A percentile compares a stretch with the other conserved stretches of the same genome.
Conservation (phyloP, 2,329 filamentous ascomycete genomes). For the Venturia effusa region DNA sequence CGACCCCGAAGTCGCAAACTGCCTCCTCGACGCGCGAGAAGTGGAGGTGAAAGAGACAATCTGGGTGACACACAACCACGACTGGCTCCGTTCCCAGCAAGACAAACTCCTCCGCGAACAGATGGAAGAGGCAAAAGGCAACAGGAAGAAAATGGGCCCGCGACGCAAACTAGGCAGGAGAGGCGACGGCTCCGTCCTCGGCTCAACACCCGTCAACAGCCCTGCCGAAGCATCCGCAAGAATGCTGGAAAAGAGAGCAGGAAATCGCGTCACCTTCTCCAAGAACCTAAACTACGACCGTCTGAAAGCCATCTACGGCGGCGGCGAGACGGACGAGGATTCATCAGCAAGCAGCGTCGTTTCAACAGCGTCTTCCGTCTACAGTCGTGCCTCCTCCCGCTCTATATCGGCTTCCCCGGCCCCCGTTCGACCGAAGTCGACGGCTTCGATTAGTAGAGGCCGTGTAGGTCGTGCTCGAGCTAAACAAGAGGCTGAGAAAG, state of each 20-base stretch:
- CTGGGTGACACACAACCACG: constrained; percentile 91
- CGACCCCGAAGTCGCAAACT: constrained; percentile 77
- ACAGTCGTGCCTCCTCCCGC: neutral
- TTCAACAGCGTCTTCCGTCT: neutral
- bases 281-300: constrained; percentile 37
- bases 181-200: constrained; percentile 31
- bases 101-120: constrained; percentile 70
- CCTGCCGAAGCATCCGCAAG: constrained; percentile 34
- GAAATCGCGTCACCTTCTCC: constrained; percentile 26
- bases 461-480: constrained; percentile 13
- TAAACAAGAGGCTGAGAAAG: constrained; percentile 18
- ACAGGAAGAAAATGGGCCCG: constrained; percentile 36
- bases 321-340: neutral
- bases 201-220: constrained; percentile 25
- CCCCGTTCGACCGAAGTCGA: neutral
- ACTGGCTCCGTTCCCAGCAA: constrained; percentile 81
- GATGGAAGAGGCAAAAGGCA: constrained; percentile 42
- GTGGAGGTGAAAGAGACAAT: constrained; percentile 76
- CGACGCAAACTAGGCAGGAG: constrained; percentile 5
- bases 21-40: constrained; percentile 63
- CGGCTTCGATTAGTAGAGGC: constrained; percentile 12
- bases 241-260: constrained; percentile 34
- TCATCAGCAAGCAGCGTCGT: neutral
- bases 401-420: neutral
- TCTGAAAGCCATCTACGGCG: constrained; percentile 29